Conservation (phyloP, 208 protist species). For the Pavlovales sp. region DNA sequence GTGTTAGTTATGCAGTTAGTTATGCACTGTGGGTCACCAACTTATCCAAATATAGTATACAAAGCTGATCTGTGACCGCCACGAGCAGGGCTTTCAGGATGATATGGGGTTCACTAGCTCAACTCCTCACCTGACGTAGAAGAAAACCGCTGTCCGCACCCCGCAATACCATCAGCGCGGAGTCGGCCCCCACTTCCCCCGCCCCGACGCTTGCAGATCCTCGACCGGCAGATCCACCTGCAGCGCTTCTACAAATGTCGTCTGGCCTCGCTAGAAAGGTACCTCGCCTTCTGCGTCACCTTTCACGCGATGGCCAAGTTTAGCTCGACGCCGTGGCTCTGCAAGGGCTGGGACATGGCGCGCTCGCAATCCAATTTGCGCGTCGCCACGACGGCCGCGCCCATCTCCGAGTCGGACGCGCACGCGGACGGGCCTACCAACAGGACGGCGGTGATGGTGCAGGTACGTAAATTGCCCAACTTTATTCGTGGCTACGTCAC, state of each 20-base stretch:
- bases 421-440: background rate
- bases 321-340: background rate
- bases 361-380: constrained; percentile 16
- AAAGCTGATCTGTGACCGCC: too few species aligned
- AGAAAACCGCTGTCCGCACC: too few species aligned
- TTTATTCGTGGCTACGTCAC: background rate
- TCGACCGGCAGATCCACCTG: too few species aligned
- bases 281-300: constrained; percentile 14
- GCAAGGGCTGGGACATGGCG: background rate
- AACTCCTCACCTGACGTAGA: too few species aligned
- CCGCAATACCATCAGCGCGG: too few species aligned
- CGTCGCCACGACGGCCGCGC: constrained; percentile 18
- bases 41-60: too few species aligned
- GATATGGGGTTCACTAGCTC: too few species aligned
- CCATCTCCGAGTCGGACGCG: background rate
- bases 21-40: too few species aligned
- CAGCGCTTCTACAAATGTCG: background rate
- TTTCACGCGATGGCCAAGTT: background rate
- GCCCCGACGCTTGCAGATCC: too few species aligned
- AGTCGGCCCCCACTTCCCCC: too few species aligned
- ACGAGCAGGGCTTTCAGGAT: too few species aligned
- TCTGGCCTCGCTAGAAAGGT: background rate
- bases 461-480: background rate
- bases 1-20: too few species aligned
- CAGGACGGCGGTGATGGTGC: background rate